Base-by-base conservation (phyloP, 495 filamentous ascomycete genomes). In the Neurospora sp. region DNA sequence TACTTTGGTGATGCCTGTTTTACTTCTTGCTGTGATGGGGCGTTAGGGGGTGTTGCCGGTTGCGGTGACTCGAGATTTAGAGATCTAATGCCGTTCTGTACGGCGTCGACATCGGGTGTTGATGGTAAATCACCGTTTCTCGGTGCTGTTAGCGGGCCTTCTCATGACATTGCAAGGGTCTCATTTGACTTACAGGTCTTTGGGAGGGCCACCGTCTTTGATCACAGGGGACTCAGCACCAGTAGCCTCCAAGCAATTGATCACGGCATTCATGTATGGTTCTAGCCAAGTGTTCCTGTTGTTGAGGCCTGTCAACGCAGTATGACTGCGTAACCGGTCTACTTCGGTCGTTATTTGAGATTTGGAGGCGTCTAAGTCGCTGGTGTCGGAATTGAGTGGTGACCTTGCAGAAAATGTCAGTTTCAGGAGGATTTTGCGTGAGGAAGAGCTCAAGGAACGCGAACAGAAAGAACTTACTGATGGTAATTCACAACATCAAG, bases 401-500 rank as follows among this genome's bases (percentile, higher is more conserved):
- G 35, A 69, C 16, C 39, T 75, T 73, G 39, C 14, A 20, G 6
- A 48, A 20, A 39, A 3, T 5, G 40, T 46, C 42, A 40, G 41
- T 20, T 35, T 73, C 27, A 38, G 18, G 39, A 39, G 27, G 1
- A 59, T 23, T 0, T 23, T 12, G n/a, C 20, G 20, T 23, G 46
- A 23, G 6, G 8, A 46, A 40, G 11, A 66, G 39, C 8, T 6
- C 7, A 71, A 37, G 54, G 23, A 27, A 6, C 14, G 9, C 69
- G 11, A 41, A 41, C 0, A 14, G 38, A 16, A 10, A 40, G 70
- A 72, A 18, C 54, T 35, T 18, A 66, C 54, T 66, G 54, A 18
- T 74, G 78, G 73, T 80, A 44, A 31, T 39, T 77, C 4, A 76
- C 74, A 7, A 79, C 73, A 11, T 81, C 77, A 8, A 80, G 70